Percentiles rank a stretch among this genome's conserved stretches.
Conservation (phyloP, 495 filamentous ascomycete species). For the Amniculicola lignicola region DNA sequence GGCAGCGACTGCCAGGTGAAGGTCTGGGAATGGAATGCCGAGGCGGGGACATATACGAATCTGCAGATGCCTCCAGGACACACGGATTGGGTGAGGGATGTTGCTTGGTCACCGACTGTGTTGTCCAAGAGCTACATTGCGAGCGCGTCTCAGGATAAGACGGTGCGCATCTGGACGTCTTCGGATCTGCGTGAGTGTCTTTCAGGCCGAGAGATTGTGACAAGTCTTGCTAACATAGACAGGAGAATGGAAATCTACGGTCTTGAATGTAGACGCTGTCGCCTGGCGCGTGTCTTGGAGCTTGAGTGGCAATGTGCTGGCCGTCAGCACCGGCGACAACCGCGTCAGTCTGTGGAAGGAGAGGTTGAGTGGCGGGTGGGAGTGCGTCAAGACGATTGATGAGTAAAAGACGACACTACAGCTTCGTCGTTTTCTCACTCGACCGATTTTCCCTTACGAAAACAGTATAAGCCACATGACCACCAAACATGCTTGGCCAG, state of each 20-base stretch:
- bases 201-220: background rate
- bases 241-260: constrained; percentile 75
- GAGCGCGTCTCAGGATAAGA: constrained; percentile 90
- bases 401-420: too few species aligned
- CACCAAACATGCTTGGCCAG: too few species aligned
- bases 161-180: constrained; percentile 91
- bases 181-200: constrained; percentile 35
- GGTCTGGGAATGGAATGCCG: constrained; percentile 67
- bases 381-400: constrained; percentile 93
- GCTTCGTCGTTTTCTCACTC: too few species aligned
- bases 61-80: constrained; percentile 65
- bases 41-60: constrained; percentile 54
- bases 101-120: constrained; percentile 92
- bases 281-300: constrained; percentile 98
- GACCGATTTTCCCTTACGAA: too few species aligned
- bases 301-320: constrained; percentile 93
- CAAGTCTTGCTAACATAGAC: constrained; percentile 21
- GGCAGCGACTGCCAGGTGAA: constrained; percentile 90
- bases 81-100: constrained; percentile 96
- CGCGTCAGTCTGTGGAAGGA: constrained; percentile 90
- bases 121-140: constrained; percentile 95
- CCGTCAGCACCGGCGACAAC: constrained; percentile 92
- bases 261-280: constrained; percentile 79
- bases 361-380: constrained; percentile 77
- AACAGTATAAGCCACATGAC: too few species aligned